Percentiles rank a stretch among this genome's conserved stretches.
Evolutionary conservation across 1,284 basidiomycete genomes (phyloP).

Genomic region (Crocinoboletus sp.): DNA sequence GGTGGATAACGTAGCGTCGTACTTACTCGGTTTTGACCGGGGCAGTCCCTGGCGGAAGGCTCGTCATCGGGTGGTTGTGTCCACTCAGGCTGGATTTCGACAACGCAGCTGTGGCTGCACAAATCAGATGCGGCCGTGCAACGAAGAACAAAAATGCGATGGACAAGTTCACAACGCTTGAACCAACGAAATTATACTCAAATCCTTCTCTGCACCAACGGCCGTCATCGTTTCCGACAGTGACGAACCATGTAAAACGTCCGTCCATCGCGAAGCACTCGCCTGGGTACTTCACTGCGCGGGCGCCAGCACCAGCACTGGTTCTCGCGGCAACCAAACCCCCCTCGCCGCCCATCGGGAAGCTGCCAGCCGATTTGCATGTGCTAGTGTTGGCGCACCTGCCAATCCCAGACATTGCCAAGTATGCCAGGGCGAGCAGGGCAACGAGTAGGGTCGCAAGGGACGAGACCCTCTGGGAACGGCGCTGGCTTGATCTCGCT

Average conservation of each 20-base stretch:
- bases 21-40: conserved; percentile 73
- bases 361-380: conserved; percentile 74
- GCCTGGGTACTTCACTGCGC: conserved; percentile 14
- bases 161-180: conserved; percentile 76
- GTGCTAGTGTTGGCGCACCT: conserved; percentile 66
- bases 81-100: too few relatives aligned
- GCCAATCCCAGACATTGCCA: conserved; percentile 74
- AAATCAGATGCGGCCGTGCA: not conserved
- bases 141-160: conserved; percentile 37
- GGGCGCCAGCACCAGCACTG: conserved; percentile 27
- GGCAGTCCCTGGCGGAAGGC: conserved; percentile 53
- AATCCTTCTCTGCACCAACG: conserved; percentile 5
- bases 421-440: conserved; percentile 64
- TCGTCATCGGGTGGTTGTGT: conserved; percentile 15
- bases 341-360: conserved; percentile 47
- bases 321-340: conserved; percentile 29
- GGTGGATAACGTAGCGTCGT: not conserved
- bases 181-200: conserved; percentile 66
- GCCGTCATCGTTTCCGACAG: not conserved
- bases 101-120: conserved; percentile 17
- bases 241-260: conserved; percentile 14
- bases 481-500: conserved; percentile 60
- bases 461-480: conserved; percentile 75
- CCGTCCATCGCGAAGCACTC: conserved; percentile 8
- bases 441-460: conserved; percentile 60